Evolutionary conservation across 768 basidiomycete genomes (phyloP).

Genomic region (Leucogyrophana mollusca): DNA sequence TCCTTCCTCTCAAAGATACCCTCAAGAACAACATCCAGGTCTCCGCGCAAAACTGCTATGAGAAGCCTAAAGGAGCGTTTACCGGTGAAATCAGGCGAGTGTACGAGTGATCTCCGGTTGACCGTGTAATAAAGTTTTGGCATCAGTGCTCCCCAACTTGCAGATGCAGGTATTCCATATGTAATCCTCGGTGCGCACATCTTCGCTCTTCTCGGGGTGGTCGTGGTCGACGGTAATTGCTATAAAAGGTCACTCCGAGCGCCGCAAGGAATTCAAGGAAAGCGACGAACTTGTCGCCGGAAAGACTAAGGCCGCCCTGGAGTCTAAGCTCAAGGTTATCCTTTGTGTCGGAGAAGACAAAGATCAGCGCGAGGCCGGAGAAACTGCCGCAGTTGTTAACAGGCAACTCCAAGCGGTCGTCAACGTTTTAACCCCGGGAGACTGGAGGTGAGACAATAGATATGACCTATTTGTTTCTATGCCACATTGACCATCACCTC

Average conservation of each 20-base stretch:
- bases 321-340: constrained; percentile 77
- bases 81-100: constrained; percentile 93
- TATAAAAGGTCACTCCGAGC: constrained; percentile 95
- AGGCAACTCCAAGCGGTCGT: constrained; percentile 79
- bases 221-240: constrained; percentile 1
- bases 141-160: constrained; percentile 75
- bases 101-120: background rate
- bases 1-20: constrained; percentile 65
- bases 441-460: constrained; percentile 70
- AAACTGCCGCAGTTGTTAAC: constrained; percentile 80
- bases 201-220: background rate
- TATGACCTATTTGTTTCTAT: background rate
- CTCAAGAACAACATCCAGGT: constrained; percentile 72
- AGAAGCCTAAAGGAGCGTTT: constrained; percentile 83
- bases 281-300: constrained; percentile 76
- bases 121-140: background rate
- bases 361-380: constrained; percentile 73
- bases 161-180: constrained; percentile 83
- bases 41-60: constrained; percentile 90
- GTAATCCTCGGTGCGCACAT: constrained; percentile 77
- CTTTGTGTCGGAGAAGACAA: constrained; percentile 97
- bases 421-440: constrained; percentile 51
- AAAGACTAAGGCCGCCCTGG: constrained; percentile 85
- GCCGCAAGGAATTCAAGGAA: constrained; percentile 91
- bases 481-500: background rate